Conservation (phyloP, 176 grass and related monocot species). For the Triticum timopheevii region DNA sequence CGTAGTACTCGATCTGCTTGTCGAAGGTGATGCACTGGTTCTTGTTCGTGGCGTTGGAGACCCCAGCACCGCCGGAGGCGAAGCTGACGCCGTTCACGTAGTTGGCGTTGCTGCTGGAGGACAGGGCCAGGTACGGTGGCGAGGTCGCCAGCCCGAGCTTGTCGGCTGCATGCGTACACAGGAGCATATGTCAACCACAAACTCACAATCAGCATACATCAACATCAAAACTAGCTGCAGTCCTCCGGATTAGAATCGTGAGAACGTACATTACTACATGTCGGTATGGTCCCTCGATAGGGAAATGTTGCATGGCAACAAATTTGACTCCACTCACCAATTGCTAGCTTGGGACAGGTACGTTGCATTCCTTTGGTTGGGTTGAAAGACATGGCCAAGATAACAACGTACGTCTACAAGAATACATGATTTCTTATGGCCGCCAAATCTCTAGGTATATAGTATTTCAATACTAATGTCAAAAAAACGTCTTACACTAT, state of each 20-base stretch:
- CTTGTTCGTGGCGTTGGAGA: conserved; percentile 65
- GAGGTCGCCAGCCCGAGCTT: conserved; percentile 55
- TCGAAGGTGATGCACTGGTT: conserved; percentile 65
- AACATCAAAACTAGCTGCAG: neutral
- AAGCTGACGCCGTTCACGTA: conserved; percentile 76
- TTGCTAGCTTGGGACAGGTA: neutral
- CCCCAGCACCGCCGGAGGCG: conserved; percentile 74
- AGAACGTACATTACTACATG: neutral
- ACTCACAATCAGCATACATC: neutral
- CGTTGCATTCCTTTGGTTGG: neutral
- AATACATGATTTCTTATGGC: too few species aligned
- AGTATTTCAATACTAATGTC: too few species aligned
- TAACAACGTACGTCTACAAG: neutral
- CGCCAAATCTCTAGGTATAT: too few species aligned
- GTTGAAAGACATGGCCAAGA: neutral
- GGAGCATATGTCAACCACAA: neutral
- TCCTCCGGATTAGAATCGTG: neutral
- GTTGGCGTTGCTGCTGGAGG: conserved; percentile 44
- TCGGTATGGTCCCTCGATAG: neutral
- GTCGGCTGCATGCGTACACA: conserved; percentile 30
- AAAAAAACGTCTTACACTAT: too few species aligned
- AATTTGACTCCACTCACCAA: neutral
- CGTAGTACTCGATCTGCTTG: conserved; percentile 71
- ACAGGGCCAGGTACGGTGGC: conserved; percentile 63
- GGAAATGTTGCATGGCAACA: neutral